Evolutionary conservation across 768 basidiomycete species (phyloP).

Genomic region (Tulasnella sp.): DNA sequence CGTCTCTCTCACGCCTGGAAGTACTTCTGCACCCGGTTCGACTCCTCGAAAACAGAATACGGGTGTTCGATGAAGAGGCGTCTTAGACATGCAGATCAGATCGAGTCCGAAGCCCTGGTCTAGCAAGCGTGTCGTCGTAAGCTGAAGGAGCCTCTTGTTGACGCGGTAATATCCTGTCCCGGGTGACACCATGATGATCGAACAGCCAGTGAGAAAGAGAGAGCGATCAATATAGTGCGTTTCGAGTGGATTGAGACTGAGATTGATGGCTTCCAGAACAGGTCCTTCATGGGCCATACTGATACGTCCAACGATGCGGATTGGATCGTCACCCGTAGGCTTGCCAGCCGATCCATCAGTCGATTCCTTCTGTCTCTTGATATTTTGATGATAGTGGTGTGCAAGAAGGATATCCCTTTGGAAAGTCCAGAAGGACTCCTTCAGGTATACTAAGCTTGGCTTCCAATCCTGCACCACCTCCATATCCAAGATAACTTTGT

Average conservation of each 20-base stretch:
- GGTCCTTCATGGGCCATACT: conserved; percentile 90
- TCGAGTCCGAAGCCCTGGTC: conserved; percentile 90
- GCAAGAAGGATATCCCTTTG: conserved; percentile 84
- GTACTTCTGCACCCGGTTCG: conserved; percentile 4
- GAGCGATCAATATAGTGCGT: conserved; percentile 94
- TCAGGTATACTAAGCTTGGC: conserved; percentile 72
- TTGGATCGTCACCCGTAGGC: conserved; percentile 35
- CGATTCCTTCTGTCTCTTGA: background rate
- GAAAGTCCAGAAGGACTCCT: conserved; percentile 82
- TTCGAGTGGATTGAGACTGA: conserved; percentile 85
- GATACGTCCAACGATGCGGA: conserved; percentile 64
- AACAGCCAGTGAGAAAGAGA: conserved; percentile 74
- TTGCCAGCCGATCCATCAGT: background rate
- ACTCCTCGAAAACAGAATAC: conserved; percentile 76
- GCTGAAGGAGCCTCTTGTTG: conserved; percentile 74
- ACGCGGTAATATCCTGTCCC: conserved; percentile 92
- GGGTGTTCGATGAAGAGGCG: conserved; percentile 85
- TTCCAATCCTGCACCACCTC: conserved; percentile 85
- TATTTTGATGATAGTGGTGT: conserved; percentile 73
- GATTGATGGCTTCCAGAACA: conserved; percentile 88
- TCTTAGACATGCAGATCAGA: conserved; percentile 79
- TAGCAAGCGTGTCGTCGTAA: conserved; percentile 88
- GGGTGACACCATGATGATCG: conserved; percentile 79
- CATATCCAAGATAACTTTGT: conserved; percentile 88
- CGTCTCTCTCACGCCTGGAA: conserved; percentile 34